Evolutionary conservation across 192 early-diverging fungal genomes (phyloP), one percentile per base, ranked within the genome.

Genomic region (Coemansia sp.): DNA sequence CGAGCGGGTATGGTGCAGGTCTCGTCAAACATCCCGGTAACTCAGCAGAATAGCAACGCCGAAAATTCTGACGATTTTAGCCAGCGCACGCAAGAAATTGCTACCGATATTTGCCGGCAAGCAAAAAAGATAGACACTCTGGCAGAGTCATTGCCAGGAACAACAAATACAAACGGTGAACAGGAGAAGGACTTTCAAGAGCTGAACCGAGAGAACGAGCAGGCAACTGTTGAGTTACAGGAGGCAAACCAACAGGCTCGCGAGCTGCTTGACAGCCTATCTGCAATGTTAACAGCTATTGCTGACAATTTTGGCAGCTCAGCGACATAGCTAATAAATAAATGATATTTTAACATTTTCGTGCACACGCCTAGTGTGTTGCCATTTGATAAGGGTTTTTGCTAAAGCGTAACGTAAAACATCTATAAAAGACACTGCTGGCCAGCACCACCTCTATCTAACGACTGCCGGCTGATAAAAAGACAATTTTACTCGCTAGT

Each of bases 1-100:
- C 72, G 69, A 52, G 78, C 78, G 0, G 78, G 72, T n/a, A 75
- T 81, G 78, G 73, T 69, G 17, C 72, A 72, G 31, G 69, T 72
- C 34, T 34, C 57, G 11, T 64, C 72, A 38, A 44, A 57, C 15
- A 69, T 81, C 2, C 69, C 69, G 0, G 66, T 81, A 15, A 81
- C 78, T 44, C 69, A 81, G 65, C 69, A 66, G 34, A 81, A 75
- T 49, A 55, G 46, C 4, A 54, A 58, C 9, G 73, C 78, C 6
- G 78, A 75, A 54, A 60, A 54, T 36, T 23, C 46, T 9, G 73
- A 68, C 50, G 69, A 68, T 17, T 75, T 81, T 44, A 64, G 56
- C 3, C 54, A 59, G 17, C 72, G 66, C 7, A 81, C 66, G 4
- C 69, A 37, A 25, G 78, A 81, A 25, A 81, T 81, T 38, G 78